Base-by-base conservation (phyloP, 495 filamentous ascomycete genomes). In the Cenococcum geophilum region DNA sequence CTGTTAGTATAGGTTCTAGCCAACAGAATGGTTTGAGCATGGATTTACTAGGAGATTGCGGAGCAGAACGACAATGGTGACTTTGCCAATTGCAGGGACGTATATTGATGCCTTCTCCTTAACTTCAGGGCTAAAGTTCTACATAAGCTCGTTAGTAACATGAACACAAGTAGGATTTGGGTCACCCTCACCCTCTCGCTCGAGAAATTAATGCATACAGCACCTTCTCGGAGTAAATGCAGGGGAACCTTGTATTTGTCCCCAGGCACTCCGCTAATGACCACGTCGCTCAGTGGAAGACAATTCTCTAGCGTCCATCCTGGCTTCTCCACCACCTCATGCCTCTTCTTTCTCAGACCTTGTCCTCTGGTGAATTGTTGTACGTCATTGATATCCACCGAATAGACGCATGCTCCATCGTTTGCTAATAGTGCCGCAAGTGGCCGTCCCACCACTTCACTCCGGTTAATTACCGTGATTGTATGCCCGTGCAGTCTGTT, bases 31-130 rank as follows among this genome's bases (percentile, higher is more conserved):
- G 21, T 16, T 45, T 35, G 9, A 57, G 2, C 27, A 2, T 52
- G 14, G 20, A 80, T 87, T 69, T 76, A 92, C 89, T 73, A 96
- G 77, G 10, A 97, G 76, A 72, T 98, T 98, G 55, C 93, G 77
- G 63, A 97, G 78, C 60, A 98, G 75, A 16, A 97, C 85, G 11
- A 92, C 87, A 71, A 97, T 97, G 0, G 93, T 98, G 25, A 98
- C 93, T 77, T 97, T 98, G 56, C 93, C 93, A 68, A 95, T 95
- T 1, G 91, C 92, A 5, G 93, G 93, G 6, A 97, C 91, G 62
- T 95, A 98, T 68, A 98, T 92, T n/a, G 89, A 89, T 1, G 93
- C 93, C 76, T 89, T 92, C 69, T 95, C 87, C 76, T 93, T 96
- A 49, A 98, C 83, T 55, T 86, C 87, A 0, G 84, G 82, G 57